Percentiles rank a stretch among this genome's conserved stretches.
Evolutionary conservation across 768 basidiomycete species (phyloP).

Genomic region (Lyophyllum shimeji): DNA sequence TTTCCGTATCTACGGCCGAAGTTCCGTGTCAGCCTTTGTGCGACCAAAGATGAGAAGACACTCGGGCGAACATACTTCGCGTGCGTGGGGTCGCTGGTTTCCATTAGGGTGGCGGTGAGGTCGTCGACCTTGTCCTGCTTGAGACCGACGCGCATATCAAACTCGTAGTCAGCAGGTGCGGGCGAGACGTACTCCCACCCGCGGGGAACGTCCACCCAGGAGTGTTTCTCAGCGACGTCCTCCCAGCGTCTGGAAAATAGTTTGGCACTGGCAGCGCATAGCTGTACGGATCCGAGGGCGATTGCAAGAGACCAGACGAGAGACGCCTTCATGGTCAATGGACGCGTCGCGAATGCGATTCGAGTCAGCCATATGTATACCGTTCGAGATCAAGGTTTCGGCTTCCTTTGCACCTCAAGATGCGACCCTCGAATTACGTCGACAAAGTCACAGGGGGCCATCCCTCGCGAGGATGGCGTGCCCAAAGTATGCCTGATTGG

Average conservation of each 20-base stretch:
- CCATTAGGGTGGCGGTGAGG: slow-evolving; percentile 50
- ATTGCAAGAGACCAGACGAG: slow-evolving; percentile 31
- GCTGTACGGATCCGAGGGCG: slow-evolving; percentile 34
- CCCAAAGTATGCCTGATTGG: too few species aligned
- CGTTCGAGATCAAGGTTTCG: too few species aligned
- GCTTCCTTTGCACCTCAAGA: too few species aligned
- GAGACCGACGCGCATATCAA: slow-evolving; percentile 58
- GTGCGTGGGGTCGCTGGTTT: slow-evolving; percentile 58
- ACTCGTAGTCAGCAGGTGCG: slow-evolving; percentile 45
- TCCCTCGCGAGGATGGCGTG: too few species aligned
- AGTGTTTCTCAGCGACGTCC: slow-evolving; percentile 49
- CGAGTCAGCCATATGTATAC: too few species aligned
- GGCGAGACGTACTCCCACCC: slow-evolving; percentile 49
- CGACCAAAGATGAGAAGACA: neutral
- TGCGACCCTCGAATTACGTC: too few species aligned
- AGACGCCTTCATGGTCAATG: too few species aligned
- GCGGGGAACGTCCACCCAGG: slow-evolving; percentile 50
- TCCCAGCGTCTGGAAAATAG: slow-evolving; percentile 49
- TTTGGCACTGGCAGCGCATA: slow-evolving; percentile 35
- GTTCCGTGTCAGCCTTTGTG: too few species aligned
- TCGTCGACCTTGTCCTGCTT: slow-evolving; percentile 53
- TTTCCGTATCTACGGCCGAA: slow-evolving; percentile 64
- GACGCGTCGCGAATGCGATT: too few species aligned
- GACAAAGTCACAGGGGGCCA: too few species aligned
- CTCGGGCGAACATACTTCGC: slow-evolving; percentile 30